phyloP scores from a whole-genome alignment of 345 rosid genomes.

The Laguncularia racemosa region DNA sequence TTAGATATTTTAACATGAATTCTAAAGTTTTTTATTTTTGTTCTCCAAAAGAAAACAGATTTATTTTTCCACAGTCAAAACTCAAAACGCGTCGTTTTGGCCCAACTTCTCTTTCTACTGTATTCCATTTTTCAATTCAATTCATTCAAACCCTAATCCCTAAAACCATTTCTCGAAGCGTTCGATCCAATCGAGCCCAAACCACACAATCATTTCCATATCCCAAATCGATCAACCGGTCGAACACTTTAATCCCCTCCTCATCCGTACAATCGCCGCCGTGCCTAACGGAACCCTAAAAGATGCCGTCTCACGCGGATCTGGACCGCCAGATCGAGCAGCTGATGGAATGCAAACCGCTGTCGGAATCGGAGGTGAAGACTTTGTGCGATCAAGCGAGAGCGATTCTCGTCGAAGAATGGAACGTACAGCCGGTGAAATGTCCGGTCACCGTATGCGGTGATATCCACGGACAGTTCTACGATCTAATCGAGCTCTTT shows the following conservation, averaged over 20 bases:
- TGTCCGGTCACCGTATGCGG: constrained; percentile 99
- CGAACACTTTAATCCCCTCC: not conserved
- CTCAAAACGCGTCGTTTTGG: constrained; percentile 8
- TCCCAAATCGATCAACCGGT: not conserved
- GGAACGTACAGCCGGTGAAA: constrained; percentile 99
- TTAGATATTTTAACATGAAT: too few species aligned
- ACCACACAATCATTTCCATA: not conserved
- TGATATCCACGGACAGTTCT: constrained; percentile 98
- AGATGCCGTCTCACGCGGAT: constrained; percentile 92
- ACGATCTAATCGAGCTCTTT: constrained; percentile 93
- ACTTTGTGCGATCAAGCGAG: constrained; percentile 92
- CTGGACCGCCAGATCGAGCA: constrained; percentile 97
- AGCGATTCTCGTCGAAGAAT: constrained; percentile 94
- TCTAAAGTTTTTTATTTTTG: too few species aligned
- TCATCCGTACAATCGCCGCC: not conserved
- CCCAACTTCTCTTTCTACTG: not conserved
- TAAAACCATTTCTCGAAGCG: not conserved
- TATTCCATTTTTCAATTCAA: not conserved
- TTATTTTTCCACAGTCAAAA: not conserved
- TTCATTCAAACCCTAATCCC: constrained; percentile 12
- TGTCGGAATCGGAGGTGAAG: constrained; percentile 86
- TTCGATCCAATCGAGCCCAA: constrained; percentile 5
- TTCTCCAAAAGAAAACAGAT: not conserved
- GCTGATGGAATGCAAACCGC: constrained; percentile 93
- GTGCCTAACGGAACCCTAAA: constrained; percentile 1